phyloP scores from a whole-genome alignment of 2,329 filamentous ascomycete species.

The Ceratocystis harringtonii region DNA sequence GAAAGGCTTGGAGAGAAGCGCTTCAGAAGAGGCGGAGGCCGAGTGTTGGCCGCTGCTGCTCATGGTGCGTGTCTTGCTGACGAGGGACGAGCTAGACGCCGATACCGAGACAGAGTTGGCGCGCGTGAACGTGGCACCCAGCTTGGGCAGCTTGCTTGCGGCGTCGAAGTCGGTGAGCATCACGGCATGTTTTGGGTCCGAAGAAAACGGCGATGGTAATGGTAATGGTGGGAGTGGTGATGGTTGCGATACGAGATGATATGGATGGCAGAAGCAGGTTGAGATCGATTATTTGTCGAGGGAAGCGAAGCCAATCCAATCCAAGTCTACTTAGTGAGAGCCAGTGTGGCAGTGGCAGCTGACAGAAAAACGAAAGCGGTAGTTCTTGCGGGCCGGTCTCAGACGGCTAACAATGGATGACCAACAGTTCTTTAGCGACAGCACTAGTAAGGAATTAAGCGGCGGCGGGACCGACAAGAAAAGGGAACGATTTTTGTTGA shows the following conservation, averaged over 20 bases:
- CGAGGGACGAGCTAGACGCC: not conserved
- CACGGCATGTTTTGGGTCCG: not conserved
- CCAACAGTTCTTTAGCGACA: not conserved
- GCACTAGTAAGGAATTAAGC: conserved; percentile 1
- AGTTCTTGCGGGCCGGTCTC: not conserved
- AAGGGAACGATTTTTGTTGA: no score
- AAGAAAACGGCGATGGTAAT: not conserved
- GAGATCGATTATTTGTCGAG: no score
- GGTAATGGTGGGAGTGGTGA: not conserved
- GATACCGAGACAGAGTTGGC: not conserved
- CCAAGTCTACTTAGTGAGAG: not conserved
- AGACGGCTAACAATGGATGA: not conserved
- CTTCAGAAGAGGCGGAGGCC: conserved; percentile 30
- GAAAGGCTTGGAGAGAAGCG: conserved; percentile 38
- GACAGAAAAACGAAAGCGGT: not conserved
- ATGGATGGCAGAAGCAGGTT: no score
- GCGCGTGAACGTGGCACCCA: not conserved
- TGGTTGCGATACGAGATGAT: not conserved
- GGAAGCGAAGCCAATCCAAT: no score
- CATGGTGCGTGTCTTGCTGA: conserved; percentile 25
- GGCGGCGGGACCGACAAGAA: not conserved
- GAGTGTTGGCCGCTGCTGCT: conserved; percentile 20
- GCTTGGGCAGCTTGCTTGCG: not conserved
- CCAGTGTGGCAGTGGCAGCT: not conserved
- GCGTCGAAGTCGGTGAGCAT: conserved; percentile 1